phyloP scores from a whole-genome alignment of 768 basidiomycete species.

The Rickenella mellea region DNA sequence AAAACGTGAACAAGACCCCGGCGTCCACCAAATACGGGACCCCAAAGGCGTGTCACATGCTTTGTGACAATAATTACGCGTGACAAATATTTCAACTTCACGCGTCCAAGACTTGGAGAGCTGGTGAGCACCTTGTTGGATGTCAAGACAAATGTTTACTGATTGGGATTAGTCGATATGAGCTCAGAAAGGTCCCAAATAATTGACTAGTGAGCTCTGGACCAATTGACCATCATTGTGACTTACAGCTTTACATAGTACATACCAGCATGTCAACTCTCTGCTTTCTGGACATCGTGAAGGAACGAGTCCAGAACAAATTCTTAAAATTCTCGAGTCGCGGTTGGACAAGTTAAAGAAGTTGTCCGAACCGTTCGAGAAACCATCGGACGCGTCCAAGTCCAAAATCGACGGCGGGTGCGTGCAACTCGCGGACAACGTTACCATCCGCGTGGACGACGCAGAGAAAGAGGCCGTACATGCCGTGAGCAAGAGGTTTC shows the following conservation, averaged over 20 bases:
- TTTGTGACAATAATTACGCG: too few relatives aligned
- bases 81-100: too few relatives aligned
- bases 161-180: too few relatives aligned
- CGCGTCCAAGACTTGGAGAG: too few relatives aligned
- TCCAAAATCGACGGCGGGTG: constrained; percentile 58
- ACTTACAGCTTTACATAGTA: constrained; percentile 26
- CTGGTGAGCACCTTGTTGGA: too few relatives aligned
- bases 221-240: background rate
- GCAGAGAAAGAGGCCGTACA: constrained; percentile 61
- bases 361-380: constrained; percentile 56
- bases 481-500: constrained; percentile 63
- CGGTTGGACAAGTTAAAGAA: constrained; percentile 50
- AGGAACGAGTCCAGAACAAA: constrained; percentile 46
- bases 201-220: background rate
- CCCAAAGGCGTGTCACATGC: too few relatives aligned
- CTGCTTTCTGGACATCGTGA: constrained; percentile 51
- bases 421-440: constrained; percentile 60
- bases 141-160: too few relatives aligned
- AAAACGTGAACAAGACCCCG: too few relatives aligned
- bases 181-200: too few relatives aligned
- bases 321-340: constrained; percentile 46
- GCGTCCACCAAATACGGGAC: too few relatives aligned
- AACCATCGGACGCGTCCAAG: constrained; percentile 57
- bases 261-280: constrained; percentile 55
- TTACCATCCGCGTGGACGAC: constrained; percentile 52